Percentiles rank a stretch among this genome's conserved stretches.
phyloP scores from a whole-genome alignment of 805 yeast genomes.

The Diddensiella transvaalensis region DNA sequence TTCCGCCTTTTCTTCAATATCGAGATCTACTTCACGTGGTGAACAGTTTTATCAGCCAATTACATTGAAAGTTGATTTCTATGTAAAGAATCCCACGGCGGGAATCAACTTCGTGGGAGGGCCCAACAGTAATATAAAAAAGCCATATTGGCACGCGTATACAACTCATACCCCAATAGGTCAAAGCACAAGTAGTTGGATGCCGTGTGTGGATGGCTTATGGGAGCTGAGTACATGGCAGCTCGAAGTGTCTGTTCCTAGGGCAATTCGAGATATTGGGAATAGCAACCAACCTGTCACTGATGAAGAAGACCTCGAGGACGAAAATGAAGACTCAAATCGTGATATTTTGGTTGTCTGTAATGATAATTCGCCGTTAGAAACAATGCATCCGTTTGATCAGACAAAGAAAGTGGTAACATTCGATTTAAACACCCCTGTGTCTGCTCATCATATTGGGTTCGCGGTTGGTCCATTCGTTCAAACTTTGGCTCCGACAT shows the following conservation, averaged over 20 bases:
- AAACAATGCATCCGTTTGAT: conserved; percentile 67
- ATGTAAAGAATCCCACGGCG: conserved; percentile 57
- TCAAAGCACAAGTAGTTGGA: conserved; percentile 91
- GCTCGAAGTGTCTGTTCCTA: conserved; percentile 77
- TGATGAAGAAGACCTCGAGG: conserved; percentile 23
- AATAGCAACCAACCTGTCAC: conserved; percentile 21
- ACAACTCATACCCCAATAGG: conserved; percentile 77
- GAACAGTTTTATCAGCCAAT: conserved; percentile 59
- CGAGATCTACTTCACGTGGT: conserved; percentile 17
- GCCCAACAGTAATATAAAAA: conserved; percentile 40
- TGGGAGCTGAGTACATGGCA: conserved; percentile 94
- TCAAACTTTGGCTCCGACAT: conserved; percentile 50
- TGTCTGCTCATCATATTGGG: conserved; percentile 91
- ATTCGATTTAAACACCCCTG: conserved; percentile 75
- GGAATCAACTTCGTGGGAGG: conserved; percentile 78
- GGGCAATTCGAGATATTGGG: conserved; percentile 65
- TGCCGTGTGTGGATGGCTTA: conserved; percentile 87
- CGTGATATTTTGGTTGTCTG: conserved; percentile 40
- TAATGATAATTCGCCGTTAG: conserved; percentile 45
- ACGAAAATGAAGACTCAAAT: conserved; percentile 31
- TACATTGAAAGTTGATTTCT: conserved; percentile 64
- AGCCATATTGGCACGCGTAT: conserved; percentile 73
- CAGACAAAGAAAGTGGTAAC: conserved; percentile 67
- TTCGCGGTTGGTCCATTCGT: conserved; percentile 92
- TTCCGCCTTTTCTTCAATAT: conserved; percentile 20